Evolutionary conservation across 148 eudicot species (phyloP).

Genomic region (Oxyria digyna): DNA sequence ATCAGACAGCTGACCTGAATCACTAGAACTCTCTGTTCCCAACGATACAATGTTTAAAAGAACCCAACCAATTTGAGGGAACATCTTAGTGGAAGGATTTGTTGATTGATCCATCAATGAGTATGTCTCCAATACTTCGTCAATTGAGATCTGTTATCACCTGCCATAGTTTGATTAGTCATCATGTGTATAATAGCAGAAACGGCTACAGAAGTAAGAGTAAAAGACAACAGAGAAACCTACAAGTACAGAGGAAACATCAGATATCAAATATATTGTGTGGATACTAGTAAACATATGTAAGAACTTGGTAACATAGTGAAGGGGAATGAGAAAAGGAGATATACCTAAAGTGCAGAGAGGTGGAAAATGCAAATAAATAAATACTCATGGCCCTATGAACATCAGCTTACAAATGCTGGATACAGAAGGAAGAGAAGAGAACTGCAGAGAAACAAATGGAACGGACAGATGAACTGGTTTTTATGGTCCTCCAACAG

Average conservation of each 20-base stretch:
- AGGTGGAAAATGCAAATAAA: neutral
- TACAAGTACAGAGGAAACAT: neutral
- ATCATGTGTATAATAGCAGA: slow-evolving; percentile 20
- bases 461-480: neutral
- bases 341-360: neutral
- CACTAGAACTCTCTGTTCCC: slow-evolving; percentile 42
- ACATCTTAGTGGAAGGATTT: slow-evolving; percentile 17
- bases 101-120: slow-evolving; percentile 39
- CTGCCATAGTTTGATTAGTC: slow-evolving; percentile 87
- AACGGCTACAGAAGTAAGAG: slow-evolving; percentile 9
- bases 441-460: neutral
- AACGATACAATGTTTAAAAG: slow-evolving; percentile 65
- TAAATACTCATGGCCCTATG: neutral
- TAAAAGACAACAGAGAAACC: slow-evolving; percentile 8
- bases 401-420: neutral
- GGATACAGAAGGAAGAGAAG: neutral
- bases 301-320: neutral
- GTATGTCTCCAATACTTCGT: slow-evolving; percentile 43
- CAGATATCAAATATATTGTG: neutral
- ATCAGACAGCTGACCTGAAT: slow-evolving; percentile 33
- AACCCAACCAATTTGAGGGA: slow-evolving; percentile 77
- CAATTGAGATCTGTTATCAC: slow-evolving; percentile 86
- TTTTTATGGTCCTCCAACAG: neutral
- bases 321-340: neutral
- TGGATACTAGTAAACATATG: neutral